phyloP scores from a whole-genome alignment of 495 filamentous ascomycete species.

The Rostrohypoxylon terebratum region DNA sequence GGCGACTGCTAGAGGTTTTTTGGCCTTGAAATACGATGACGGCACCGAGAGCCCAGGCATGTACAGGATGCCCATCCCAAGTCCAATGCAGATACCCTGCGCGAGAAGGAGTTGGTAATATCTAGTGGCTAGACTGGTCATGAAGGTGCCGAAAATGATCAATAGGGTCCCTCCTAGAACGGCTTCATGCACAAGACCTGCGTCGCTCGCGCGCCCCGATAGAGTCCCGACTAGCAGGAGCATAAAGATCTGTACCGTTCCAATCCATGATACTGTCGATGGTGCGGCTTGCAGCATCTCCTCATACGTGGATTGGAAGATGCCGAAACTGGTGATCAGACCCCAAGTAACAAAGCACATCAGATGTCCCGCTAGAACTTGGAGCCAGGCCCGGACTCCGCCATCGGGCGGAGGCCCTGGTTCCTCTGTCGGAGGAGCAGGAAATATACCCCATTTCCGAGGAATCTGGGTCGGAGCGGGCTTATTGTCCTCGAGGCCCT shows the following conservation, averaged over 20 bases:
- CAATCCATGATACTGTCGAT: constrained; percentile 52
- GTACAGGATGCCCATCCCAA: constrained; percentile 80
- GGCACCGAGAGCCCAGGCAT: constrained; percentile 74
- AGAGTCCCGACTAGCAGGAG: constrained; percentile 54
- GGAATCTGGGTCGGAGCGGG: neutral
- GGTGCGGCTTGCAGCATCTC: constrained; percentile 41
- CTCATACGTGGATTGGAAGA: constrained; percentile 65
- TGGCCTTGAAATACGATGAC: constrained; percentile 78
- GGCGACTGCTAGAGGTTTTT: constrained; percentile 74
- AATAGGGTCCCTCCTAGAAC: constrained; percentile 68
- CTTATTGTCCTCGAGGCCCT: neutral
- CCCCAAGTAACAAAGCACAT: constrained; percentile 49
- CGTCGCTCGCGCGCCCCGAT: constrained; percentile 61
- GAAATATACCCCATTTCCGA: constrained; percentile 24
- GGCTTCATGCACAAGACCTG: constrained; percentile 69
- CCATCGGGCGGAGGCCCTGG: constrained; percentile 16
- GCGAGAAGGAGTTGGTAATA: constrained; percentile 87
- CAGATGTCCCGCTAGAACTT: constrained; percentile 18
- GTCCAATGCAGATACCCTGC: constrained; percentile 79
- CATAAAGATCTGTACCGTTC: constrained; percentile 53
- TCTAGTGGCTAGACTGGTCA: constrained; percentile 65
- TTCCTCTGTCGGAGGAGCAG: constrained; percentile 16
- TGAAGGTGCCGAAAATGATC: constrained; percentile 78
- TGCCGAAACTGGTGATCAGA: constrained; percentile 62
- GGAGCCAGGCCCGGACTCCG: constrained; percentile 17